Conservation (phyloP, 129 eudicot species). For the Lactuca sativa region DNA sequence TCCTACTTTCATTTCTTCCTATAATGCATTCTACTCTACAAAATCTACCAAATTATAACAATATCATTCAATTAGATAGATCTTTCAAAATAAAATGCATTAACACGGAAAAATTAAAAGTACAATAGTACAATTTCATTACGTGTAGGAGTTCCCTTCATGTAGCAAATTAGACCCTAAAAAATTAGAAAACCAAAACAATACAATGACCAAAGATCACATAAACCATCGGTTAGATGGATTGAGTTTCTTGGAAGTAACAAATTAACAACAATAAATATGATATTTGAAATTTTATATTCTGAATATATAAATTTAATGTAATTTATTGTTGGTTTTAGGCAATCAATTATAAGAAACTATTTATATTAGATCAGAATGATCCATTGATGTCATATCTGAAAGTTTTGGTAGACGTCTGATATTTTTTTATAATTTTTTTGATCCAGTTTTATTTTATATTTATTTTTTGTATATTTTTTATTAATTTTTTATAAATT, state of each 20-base stretch:
- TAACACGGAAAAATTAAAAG: too few relatives aligned
- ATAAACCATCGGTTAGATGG: slow-evolving; percentile 47
- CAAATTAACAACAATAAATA: background rate
- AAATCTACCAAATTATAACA: too few relatives aligned
- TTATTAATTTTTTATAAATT: too few relatives aligned
- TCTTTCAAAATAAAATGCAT: too few relatives aligned
- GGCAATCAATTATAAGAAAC: slow-evolving; percentile 46
- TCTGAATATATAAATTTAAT: slow-evolving; percentile 1
- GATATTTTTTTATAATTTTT: too few relatives aligned
- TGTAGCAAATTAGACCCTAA: slow-evolving; percentile 50
- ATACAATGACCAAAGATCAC: slow-evolving; percentile 49
- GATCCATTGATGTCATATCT: slow-evolving; percentile 71
- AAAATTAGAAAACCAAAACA: slow-evolving; percentile 49
- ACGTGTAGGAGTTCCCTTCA: slow-evolving; percentile 62
- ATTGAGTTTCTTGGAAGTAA: slow-evolving; percentile 47
- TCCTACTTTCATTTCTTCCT: too few relatives aligned
- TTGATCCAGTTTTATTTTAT: too few relatives aligned
- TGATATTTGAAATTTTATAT: background rate
- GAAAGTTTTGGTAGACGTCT: background rate
- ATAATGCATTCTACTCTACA: too few relatives aligned
- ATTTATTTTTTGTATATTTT: too few relatives aligned
- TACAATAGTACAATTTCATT: background rate
- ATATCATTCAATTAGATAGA: too few relatives aligned
- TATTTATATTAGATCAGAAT: slow-evolving; percentile 67
- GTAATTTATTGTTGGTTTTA: slow-evolving; percentile 14